Evolutionary conservation across 805 yeast species (phyloP).

Genomic region (Yarrowia sp.): DNA sequence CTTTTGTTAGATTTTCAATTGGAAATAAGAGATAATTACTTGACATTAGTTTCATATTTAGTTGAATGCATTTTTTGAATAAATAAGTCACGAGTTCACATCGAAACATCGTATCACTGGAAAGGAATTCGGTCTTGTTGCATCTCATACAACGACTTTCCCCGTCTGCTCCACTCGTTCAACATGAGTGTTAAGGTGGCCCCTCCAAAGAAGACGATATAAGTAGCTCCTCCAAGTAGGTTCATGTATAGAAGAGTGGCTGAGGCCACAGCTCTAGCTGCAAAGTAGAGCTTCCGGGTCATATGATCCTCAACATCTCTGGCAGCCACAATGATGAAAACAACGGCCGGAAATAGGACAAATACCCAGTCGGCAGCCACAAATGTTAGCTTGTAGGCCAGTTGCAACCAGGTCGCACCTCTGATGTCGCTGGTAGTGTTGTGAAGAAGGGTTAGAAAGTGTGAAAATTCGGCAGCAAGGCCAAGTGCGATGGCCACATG

Average conservation of each 20-base stretch:
- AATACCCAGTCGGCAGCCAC: constrained; percentile 9
- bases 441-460: neutral
- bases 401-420: constrained; percentile 2
- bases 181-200: neutral
- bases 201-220: neutral
- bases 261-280: neutral
- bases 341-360: neutral
- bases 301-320: neutral
- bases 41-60: too few relatives aligned
- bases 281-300: neutral
- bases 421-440: neutral
- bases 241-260: neutral
- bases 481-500: neutral
- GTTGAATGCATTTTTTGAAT: neutral
- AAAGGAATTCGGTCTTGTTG: neutral
- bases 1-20: too few relatives aligned
- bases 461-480: neutral
- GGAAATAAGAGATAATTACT: too few relatives aligned
- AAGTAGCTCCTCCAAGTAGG: neutral
- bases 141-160: neutral
- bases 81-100: neutral
- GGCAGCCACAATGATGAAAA: neutral
- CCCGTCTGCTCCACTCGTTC: neutral
- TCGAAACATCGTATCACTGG: neutral
- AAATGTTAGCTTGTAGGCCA: neutral